Percentiles rank a stretch among this genome's conserved stretches.
Evolutionary conservation across 2,329 filamentous ascomycete genomes (phyloP).

Genomic region (Pseudogymnoascus sp.): DNA sequence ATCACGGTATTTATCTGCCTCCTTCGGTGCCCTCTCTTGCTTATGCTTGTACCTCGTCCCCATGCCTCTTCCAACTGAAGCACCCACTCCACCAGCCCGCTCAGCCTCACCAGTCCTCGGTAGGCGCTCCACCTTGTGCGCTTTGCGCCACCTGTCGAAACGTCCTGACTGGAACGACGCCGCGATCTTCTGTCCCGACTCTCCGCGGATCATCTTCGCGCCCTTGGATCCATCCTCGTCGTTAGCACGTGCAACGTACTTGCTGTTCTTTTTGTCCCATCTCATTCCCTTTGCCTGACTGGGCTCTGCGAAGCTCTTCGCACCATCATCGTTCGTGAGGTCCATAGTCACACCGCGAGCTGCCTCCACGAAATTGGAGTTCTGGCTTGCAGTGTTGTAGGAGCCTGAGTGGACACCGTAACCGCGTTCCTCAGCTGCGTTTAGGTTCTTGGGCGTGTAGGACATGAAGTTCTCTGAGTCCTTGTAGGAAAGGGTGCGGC

Average conservation of each 20-base stretch:
- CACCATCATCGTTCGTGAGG: conserved; percentile 78
- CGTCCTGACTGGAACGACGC: conserved; percentile 88
- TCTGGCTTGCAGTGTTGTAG: conserved; percentile 41
- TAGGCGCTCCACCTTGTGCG: conserved; percentile 71
- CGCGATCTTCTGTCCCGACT: conserved; percentile 92
- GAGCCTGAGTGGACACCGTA: conserved; percentile 88
- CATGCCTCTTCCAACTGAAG: conserved; percentile 32
- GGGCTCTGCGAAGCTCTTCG: conserved; percentile 72
- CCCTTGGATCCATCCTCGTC: conserved; percentile 86
- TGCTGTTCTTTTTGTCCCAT: conserved; percentile 95
- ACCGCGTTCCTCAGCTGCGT: conserved; percentile 79
- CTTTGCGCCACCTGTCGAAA: conserved; percentile 87
- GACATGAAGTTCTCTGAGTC: conserved; percentile 95
- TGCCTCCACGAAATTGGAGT: conserved; percentile 75
- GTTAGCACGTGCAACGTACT: conserved; percentile 87
- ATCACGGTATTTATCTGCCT: conserved; percentile 84
- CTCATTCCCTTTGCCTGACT: conserved; percentile 69
- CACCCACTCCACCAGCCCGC: conserved; percentile 35
- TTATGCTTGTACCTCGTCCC: conserved; percentile 75
- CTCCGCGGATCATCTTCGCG: conserved; percentile 70
- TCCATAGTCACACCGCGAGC: conserved; percentile 90
- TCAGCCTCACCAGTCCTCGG: conserved; percentile 82
- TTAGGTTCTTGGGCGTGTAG: conserved; percentile 76
- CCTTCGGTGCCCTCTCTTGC: conserved; percentile 81
- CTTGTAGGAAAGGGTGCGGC: conserved; percentile 61